phyloP scores from a whole-genome alignment of 2,329 filamentous ascomycete species.

The Verticillium longisporum region DNA sequence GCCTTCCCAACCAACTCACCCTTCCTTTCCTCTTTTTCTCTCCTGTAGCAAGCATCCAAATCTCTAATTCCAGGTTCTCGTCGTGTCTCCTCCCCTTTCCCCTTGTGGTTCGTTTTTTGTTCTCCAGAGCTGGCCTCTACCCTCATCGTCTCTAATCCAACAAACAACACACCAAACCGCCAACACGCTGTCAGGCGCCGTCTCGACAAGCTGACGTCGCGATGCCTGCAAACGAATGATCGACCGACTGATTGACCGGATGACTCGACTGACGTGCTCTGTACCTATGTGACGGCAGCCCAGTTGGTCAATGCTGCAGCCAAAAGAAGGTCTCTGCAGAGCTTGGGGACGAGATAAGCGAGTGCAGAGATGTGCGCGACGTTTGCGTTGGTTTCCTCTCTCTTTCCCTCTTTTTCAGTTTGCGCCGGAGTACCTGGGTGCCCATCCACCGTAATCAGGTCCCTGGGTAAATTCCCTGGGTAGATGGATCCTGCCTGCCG shows the following conservation, averaged over 20 bases:
- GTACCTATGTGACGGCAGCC: neutral
- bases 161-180: neutral
- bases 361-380: neutral
- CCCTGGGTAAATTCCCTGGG: no score
- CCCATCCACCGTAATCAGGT: no score
- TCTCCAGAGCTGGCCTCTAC: slow-evolving; percentile 50
- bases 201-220: neutral
- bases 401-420: neutral
- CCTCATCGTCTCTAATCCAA: slow-evolving; percentile 21
- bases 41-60: slow-evolving; percentile 62
- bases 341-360: neutral
- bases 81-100: slow-evolving; percentile 35
- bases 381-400: neutral
- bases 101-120: slow-evolving; percentile 27
- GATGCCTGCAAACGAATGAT: neutral
- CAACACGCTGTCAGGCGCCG: slow-evolving; percentile 6
- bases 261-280: neutral
- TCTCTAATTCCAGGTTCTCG: slow-evolving; percentile 44
- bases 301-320: neutral
- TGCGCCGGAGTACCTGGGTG: no score
- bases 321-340: neutral
- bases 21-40: slow-evolving; percentile 35
- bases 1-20: slow-evolving; percentile 23
- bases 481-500: no score
- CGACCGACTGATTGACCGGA: neutral